Conservation (phyloP, 495 filamentous ascomycete genomes). For the Lineolata rhizophorae region DNA sequence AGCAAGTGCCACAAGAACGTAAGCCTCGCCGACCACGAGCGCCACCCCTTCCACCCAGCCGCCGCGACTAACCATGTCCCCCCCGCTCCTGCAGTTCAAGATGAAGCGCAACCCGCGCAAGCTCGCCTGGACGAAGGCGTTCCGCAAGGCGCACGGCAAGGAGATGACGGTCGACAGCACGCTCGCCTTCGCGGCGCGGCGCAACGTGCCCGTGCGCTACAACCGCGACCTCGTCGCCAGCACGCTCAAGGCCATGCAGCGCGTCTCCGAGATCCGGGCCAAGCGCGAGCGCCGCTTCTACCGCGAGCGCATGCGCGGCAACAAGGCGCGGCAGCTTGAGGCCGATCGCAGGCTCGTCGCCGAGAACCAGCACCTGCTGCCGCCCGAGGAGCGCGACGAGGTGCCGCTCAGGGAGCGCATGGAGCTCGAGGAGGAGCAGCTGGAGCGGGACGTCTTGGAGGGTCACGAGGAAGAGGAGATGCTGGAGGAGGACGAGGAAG, state of each 20-base stretch:
- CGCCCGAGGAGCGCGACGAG: constrained; percentile 17
- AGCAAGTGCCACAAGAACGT: constrained; percentile 85
- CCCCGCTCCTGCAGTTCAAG: constrained; percentile 44
- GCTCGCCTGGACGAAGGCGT: constrained; percentile 21
- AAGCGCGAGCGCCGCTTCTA: constrained; percentile 77
- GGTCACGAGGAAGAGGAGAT: constrained; percentile 17
- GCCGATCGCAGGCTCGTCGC: constrained; percentile 70
- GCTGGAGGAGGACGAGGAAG: too few species aligned
- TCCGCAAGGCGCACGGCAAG: constrained; percentile 19
- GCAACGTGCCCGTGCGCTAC: constrained; percentile 91
- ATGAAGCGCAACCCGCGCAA: constrained; percentile 83
- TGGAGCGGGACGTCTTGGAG: constrained; percentile 20
- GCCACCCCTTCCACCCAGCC: not conserved
- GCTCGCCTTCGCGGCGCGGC: constrained; percentile 72
- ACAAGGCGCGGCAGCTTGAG: constrained; percentile 56
- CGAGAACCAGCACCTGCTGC: constrained; percentile 75
- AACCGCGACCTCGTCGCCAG: constrained; percentile 70
- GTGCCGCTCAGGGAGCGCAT: constrained; percentile 23
- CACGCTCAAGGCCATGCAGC: constrained; percentile 79
- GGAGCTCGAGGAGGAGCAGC: constrained; percentile 26
- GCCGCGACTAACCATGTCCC: constrained; percentile 1
- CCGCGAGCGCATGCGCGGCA: constrained; percentile 77
- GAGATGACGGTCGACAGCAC: constrained; percentile 92
- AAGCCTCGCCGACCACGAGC: not conserved
- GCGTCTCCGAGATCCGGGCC: constrained; percentile 66